Conservation (phyloP, 768 basidiomycete species). For the Agrocybe pediades region DNA sequence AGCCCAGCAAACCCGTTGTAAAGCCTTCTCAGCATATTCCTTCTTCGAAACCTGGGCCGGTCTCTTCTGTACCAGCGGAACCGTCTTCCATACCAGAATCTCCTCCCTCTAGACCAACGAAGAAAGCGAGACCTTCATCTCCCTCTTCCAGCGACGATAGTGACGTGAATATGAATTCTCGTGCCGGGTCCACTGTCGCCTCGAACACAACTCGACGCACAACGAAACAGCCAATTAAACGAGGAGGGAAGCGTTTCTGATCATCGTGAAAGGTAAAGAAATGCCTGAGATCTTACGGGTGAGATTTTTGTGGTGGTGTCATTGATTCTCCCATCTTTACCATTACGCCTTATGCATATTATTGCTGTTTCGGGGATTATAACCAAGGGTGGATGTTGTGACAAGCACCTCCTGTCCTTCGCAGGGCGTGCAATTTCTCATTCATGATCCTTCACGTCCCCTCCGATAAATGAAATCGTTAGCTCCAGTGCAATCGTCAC, state of each 20-base stretch:
- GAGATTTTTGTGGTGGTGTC: too few species aligned
- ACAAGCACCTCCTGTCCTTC: too few species aligned
- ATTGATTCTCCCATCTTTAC: too few species aligned
- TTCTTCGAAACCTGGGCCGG: constrained; percentile 8
- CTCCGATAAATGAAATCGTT: constrained; percentile 30
- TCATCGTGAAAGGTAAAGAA: too few species aligned
- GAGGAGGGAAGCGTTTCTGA: constrained; percentile 75
- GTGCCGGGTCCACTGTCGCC: constrained; percentile 30
- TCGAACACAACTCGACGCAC: constrained; percentile 39
- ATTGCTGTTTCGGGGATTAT: too few species aligned
- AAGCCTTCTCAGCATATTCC: constrained; percentile 9
- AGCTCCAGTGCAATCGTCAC: constrained; percentile 51
- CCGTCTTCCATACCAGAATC: constrained; percentile 49
- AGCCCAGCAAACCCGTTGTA: background rate
- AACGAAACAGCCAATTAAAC: constrained; percentile 73
- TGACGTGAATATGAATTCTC: constrained; percentile 51
- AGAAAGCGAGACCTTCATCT: constrained; percentile 45
- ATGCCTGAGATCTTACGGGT: too few species aligned
- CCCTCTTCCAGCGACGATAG: constrained; percentile 55
- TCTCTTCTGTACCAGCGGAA: constrained; percentile 17
- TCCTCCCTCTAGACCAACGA: constrained; percentile 48
- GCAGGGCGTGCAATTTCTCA: too few species aligned
- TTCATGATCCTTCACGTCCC: background rate
- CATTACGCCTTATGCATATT: too few species aligned
- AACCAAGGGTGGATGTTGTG: too few species aligned